Evolutionary conservation across 108 stramenopile species (phyloP).

Genomic region (Fragilariopsis cylindrus): DNA sequence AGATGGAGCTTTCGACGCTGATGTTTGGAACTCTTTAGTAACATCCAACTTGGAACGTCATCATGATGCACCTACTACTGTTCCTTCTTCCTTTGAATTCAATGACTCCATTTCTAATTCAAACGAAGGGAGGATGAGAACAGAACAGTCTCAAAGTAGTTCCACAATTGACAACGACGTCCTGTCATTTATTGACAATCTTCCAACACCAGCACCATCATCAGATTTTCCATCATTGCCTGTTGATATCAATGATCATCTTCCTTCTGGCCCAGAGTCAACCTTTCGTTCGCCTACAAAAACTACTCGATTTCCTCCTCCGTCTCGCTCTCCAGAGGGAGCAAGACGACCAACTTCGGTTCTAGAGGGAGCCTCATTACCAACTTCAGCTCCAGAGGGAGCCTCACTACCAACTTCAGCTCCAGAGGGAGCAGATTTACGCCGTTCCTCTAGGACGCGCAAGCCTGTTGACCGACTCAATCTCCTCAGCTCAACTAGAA

Average conservation of each 20-base stretch:
- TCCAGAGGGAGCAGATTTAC: not conserved
- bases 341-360: not conserved
- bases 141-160: no score
- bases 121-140: no score
- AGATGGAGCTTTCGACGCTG: not conserved
- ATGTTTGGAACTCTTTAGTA: not conserved
- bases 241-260: no score
- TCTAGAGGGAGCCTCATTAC: not conserved
- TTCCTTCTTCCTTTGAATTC: not conserved
- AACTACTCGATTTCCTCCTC: no score
- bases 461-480: not conserved
- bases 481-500: not conserved
- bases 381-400: not conserved
- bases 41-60: not conserved
- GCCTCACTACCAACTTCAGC: not conserved
- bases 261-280: no score
- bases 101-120: not conserved
- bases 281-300: no score
- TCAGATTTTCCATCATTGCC: no score
- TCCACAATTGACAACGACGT: no score
- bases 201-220: no score
- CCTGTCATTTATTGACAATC: no score
- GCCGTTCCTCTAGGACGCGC: not conserved
- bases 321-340: no score
- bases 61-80: not conserved